Conservation (phyloP, 148 eudicot genomes). For the Arctostaphylos glauca region DNA sequence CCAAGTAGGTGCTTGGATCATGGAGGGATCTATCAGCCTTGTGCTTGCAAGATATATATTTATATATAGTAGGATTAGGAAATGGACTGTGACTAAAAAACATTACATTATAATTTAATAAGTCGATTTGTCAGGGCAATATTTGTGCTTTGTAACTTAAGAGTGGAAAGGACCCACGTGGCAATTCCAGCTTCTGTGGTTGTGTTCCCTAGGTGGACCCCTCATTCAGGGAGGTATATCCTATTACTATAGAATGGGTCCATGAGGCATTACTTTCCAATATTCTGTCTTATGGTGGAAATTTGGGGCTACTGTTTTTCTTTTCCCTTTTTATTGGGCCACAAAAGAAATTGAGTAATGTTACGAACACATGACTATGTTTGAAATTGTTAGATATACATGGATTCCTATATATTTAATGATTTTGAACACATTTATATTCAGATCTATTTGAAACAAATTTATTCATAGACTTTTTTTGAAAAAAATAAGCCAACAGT, state of each 20-base stretch:
- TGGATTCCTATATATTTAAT: no score
- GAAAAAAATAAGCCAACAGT: no score
- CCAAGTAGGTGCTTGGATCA: neutral
- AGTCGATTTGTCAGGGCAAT: no score
- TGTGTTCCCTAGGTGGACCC: slow-evolving; percentile 40
- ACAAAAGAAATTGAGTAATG: no score
- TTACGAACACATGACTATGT: no score
- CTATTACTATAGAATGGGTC: slow-evolving; percentile 35
- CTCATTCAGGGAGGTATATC: slow-evolving; percentile 32
- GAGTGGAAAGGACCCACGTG: slow-evolving; percentile 44
- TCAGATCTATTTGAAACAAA: no score
- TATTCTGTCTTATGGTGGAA: slow-evolving; percentile 10
- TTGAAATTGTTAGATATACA: no score
- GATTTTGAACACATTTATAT: no score
- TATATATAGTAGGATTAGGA: neutral
- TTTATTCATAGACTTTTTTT: no score
- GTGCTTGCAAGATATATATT: neutral
- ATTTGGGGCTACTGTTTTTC: neutral
- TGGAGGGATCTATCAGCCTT: neutral
- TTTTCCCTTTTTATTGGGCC: neutral
- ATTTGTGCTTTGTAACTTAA: neutral
- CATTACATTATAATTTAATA: no score
- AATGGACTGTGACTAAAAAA: neutral
- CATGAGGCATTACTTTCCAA: slow-evolving; percentile 10
- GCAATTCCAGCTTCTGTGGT: slow-evolving; percentile 35